A percentile compares a stretch with the other conserved stretches of the same genome.
Evolutionary conservation across 768 basidiomycete genomes (phyloP).

Genomic region (Nidula microcarpa): DNA sequence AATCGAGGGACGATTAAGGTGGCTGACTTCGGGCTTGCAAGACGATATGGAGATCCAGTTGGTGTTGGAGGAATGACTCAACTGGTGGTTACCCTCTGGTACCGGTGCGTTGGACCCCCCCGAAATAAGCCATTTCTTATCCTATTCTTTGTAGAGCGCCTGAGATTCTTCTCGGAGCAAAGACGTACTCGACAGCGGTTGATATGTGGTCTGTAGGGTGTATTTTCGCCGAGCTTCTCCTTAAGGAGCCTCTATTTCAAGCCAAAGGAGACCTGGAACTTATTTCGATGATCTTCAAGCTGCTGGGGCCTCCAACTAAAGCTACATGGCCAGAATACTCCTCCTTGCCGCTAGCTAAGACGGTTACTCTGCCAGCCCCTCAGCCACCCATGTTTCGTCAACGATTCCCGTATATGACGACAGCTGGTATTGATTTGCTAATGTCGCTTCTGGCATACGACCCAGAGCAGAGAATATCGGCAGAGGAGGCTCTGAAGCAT

Average conservation of each 20-base stretch:
- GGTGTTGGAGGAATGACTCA: conserved; percentile 98
- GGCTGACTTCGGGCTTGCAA: conserved; percentile 95
- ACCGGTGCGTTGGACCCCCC: conserved; percentile 57
- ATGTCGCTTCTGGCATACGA: conserved; percentile 85
- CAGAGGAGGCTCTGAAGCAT: conserved; percentile 87
- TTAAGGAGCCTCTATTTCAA: conserved; percentile 96
- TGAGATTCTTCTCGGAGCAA: conserved; percentile 91
- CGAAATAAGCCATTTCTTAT: conserved; percentile 8
- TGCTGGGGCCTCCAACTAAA: conserved; percentile 89
- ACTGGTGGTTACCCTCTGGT: conserved; percentile 98
- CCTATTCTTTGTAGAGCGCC: conserved; percentile 62
- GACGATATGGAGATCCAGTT: conserved; percentile 94
- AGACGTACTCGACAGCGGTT: conserved; percentile 90
- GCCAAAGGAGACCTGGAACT: conserved; percentile 95
- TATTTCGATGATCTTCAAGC: conserved; percentile 89
- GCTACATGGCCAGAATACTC: conserved; percentile 85
- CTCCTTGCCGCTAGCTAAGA: conserved; percentile 76
- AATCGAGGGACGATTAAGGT: conserved; percentile 98
- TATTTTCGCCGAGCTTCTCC: conserved; percentile 93
- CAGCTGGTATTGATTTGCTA: conserved; percentile 82
- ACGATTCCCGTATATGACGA: conserved; percentile 81
- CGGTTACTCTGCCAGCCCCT: conserved; percentile 69
- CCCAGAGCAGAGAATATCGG: conserved; percentile 80
- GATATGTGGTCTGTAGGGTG: conserved; percentile 99
- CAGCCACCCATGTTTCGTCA: conserved; percentile 77